Conservation (phyloP, 2,329 filamentous ascomycete species). For the Ceratocystis cubensis region DNA sequence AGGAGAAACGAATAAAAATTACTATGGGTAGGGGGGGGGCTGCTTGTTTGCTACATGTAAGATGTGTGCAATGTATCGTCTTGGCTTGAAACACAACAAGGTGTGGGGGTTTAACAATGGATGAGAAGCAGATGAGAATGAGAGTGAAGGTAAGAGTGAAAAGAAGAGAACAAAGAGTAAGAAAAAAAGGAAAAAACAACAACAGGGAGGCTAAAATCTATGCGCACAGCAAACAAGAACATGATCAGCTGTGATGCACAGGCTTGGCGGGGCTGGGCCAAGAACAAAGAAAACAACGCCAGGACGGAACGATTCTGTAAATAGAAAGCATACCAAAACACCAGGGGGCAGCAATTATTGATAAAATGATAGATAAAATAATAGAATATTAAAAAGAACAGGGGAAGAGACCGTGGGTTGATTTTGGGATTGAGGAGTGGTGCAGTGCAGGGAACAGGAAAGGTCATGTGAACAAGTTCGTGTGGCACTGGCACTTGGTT, state of each 20-base stretch:
- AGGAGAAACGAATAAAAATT: neutral
- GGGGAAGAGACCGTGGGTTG: constrained; percentile 2
- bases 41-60: neutral
- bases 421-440: neutral
- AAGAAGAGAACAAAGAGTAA: neutral
- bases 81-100: neutral
- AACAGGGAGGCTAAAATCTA: neutral
- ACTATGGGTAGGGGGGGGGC: neutral
- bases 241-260: constrained; percentile 7
- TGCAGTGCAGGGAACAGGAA: constrained; percentile 1
- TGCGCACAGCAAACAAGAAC: neutral
- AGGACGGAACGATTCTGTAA: neutral
- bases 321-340: neutral
- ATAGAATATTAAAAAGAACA: neutral
- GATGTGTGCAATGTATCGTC: neutral
- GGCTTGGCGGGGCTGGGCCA: constrained; percentile 7
- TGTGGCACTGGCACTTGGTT: constrained; percentile 8
- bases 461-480: constrained; percentile 10
- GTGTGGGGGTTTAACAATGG: neutral
- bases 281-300: neutral
- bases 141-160: neutral
- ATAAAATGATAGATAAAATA: neutral
- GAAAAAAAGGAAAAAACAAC: neutral
- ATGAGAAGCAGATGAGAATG: neutral
- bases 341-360: neutral